These are phyloP conservation scores for Lentinula lateritia DNA, from an alignment of 768 basidiomycete species.

Conservation along the genomic window DNA sequence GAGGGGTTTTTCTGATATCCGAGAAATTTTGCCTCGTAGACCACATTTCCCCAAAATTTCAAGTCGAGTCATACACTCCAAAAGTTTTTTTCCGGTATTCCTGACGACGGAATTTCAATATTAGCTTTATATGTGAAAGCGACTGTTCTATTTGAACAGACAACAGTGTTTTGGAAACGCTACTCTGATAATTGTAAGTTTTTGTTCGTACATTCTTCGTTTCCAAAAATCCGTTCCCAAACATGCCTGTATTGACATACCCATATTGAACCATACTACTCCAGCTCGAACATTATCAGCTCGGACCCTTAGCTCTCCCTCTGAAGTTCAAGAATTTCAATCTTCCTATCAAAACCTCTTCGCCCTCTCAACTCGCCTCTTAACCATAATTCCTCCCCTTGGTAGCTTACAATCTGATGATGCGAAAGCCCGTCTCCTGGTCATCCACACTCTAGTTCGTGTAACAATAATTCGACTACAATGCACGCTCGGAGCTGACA, in stretches of 20 bases:
- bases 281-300: background rate
- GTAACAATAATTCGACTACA: background rate
- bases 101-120: background rate
- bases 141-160: slow-evolving; percentile 1
- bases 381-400: background rate
- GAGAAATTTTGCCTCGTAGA: background rate
- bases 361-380: background rate
- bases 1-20: background rate
- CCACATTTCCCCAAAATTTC: background rate
- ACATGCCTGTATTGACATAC: background rate
- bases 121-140: slow-evolving; percentile 3
- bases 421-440: background rate
- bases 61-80: background rate
- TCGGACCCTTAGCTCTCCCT: background rate
- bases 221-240: background rate
- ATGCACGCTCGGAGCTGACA: background rate
- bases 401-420: too few species aligned
- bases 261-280: background rate
- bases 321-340: background rate
- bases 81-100: background rate
- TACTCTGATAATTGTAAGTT: background rate
- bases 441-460: background rate
- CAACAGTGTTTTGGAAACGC: background rate
- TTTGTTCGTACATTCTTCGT: background rate
- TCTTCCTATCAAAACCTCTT: background rate